A percentile compares a stretch with the other conserved stretches of the same genome.
Conservation (phyloP, 2,329 filamentous ascomycete species). For the Fusarium pseudocircinatum region DNA sequence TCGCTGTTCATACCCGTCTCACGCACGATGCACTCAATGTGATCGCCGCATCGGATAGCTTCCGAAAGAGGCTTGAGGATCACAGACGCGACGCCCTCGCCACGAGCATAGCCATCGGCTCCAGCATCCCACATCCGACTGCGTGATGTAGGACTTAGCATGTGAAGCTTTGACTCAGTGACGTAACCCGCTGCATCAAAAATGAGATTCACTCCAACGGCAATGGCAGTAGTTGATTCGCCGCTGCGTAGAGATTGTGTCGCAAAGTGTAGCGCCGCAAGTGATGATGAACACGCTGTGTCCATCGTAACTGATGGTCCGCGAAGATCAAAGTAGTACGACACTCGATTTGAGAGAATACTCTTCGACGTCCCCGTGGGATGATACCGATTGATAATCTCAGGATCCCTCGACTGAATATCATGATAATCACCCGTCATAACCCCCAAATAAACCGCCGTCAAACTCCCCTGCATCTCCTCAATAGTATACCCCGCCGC, state of each 20-base stretch:
- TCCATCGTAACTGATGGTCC: constrained; percentile 1
- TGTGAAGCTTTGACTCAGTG: constrained; percentile 54
- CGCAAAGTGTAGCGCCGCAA: background rate
- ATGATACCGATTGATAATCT: constrained; percentile 43
- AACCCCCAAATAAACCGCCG: constrained; percentile 20
- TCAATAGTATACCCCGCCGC: constrained; percentile 48
- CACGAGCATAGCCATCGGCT: constrained; percentile 15
- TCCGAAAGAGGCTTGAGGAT: constrained; percentile 13
- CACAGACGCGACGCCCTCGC: constrained; percentile 13
- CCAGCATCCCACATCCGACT: constrained; percentile 23
- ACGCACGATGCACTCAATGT: constrained; percentile 45
- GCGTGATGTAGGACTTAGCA: constrained; percentile 38
- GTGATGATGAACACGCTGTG: background rate
- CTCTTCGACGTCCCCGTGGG: background rate
- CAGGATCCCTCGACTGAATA: constrained; percentile 19
- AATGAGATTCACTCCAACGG: constrained; percentile 37
- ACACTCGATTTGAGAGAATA: background rate
- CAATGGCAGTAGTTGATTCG: background rate
- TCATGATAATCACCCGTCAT: constrained; percentile 23
- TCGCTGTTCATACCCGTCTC: constrained; percentile 4
- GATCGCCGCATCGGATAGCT: constrained; percentile 57
- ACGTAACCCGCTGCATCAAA: constrained; percentile 24
- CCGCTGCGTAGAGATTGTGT: background rate
- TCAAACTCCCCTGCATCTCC: constrained; percentile 23
- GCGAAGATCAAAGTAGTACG: background rate